phyloP scores from a whole-genome alignment of 352 stramenopile genomes.

The Pythium myriotylum region DNA sequence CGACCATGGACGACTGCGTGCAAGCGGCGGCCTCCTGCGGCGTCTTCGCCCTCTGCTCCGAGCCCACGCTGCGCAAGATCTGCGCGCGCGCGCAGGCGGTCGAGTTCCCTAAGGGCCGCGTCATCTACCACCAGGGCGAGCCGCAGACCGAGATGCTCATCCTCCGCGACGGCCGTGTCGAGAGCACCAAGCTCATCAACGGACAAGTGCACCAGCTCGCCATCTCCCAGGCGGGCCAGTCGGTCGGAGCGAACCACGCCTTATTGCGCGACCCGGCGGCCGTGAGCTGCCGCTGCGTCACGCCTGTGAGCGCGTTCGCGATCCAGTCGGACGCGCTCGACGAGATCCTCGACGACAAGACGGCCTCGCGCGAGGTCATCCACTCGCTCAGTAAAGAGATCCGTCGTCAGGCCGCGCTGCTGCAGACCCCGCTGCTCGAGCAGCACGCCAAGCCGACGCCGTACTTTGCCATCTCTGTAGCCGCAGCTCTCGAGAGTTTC shows the following conservation, averaged over 20 bases:
- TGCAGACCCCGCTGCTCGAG: constrained; percentile 90
- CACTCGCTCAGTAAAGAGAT: constrained; percentile 89
- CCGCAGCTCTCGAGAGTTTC: constrained; percentile 91
- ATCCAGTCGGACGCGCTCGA: constrained; percentile 67
- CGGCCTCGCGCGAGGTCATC: constrained; percentile 82
- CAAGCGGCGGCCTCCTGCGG: constrained; percentile 59
- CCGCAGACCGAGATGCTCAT: constrained; percentile 83
- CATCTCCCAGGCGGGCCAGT: constrained; percentile 45
- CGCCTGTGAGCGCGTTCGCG: constrained; percentile 78
- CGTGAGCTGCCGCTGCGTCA: constrained; percentile 79
- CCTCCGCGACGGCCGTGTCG: constrained; percentile 62
- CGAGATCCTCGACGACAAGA: constrained; percentile 77
- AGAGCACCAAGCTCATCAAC: constrained; percentile 81
- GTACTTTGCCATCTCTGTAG: constrained; percentile 90
- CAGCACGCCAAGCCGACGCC: constrained; percentile 90
- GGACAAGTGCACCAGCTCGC: constrained; percentile 81
- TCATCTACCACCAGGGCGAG: constrained; percentile 83
- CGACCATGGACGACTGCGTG: constrained; percentile 65
- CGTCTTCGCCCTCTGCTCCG: constrained; percentile 85
- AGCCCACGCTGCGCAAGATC: constrained; percentile 80
- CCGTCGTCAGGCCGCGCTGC: constrained; percentile 78
- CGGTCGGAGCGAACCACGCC: constrained; percentile 82
- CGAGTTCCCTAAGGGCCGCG: constrained; percentile 68
- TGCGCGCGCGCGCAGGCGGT: constrained; percentile 65
- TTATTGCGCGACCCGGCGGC: constrained; percentile 76